A percentile compares a stretch with the other conserved stretches of the same genome.
Conservation (phyloP, 2,329 filamentous ascomycete genomes). For the Gnomoniopsis smithogilvyi region DNA sequence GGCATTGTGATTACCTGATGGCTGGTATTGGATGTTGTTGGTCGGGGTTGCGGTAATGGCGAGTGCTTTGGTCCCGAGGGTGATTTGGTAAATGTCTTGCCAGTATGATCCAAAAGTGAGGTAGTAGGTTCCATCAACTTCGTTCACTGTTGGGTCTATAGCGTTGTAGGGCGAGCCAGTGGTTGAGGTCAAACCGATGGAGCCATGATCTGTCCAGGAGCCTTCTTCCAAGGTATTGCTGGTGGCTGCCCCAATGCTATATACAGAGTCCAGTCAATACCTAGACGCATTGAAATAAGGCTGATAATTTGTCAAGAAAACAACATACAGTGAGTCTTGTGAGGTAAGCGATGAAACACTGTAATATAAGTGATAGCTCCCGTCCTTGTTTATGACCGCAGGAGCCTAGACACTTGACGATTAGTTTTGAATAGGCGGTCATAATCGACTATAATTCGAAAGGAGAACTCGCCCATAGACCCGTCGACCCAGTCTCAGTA, state of each 20-base stretch:
- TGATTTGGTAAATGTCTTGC: constrained; percentile 59
- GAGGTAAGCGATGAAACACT: constrained; percentile 58
- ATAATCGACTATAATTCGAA: neutral
- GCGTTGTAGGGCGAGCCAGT: constrained; percentile 42
- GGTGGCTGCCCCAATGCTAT: constrained; percentile 51
- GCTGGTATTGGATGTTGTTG: constrained; percentile 50
- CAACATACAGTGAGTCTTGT: constrained; percentile 44
- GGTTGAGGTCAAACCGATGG: constrained; percentile 42
- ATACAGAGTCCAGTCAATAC: neutral
- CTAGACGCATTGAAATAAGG: neutral
- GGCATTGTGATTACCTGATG: constrained; percentile 42
- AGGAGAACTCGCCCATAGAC: constrained; percentile 35
- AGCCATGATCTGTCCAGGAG: constrained; percentile 50
- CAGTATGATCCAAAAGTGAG: constrained; percentile 69
- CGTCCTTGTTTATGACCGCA: constrained; percentile 58
- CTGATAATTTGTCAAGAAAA: neutral
- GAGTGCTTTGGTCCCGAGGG: constrained; percentile 37
- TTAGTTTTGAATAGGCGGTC: neutral
- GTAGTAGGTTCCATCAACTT: constrained; percentile 41
- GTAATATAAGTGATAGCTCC: constrained; percentile 64
- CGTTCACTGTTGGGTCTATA: constrained; percentile 52
- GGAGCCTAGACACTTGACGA: constrained; percentile 47
- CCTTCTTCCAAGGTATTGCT: constrained; percentile 28
- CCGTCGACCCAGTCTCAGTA: constrained; percentile 34
- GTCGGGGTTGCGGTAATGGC: constrained; percentile 21